phyloP scores from a whole-genome alignment of 106 monocot species.

The Acanthochlamys bracteata region DNA sequence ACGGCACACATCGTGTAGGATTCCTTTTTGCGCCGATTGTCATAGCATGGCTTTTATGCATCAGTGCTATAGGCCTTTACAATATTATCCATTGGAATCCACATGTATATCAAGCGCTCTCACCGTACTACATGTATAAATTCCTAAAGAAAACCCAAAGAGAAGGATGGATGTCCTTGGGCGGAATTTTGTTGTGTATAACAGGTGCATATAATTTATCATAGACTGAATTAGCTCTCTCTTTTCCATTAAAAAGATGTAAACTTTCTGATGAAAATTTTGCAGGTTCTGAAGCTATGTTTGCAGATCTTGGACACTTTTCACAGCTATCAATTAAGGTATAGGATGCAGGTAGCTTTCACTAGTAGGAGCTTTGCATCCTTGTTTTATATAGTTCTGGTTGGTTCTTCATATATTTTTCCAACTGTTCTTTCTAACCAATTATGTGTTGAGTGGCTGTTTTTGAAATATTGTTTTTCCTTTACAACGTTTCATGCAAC shows the following conservation, averaged over 20 bases:
- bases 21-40: conserved; percentile 94
- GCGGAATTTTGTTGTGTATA: conserved; percentile 88
- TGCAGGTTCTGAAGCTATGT: conserved; percentile 98
- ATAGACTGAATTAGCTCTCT: neutral
- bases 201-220: conserved; percentile 42
- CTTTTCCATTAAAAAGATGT: neutral
- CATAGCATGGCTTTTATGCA: conserved; percentile 79
- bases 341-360: neutral
- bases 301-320: conserved; percentile 97
- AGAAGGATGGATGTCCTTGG: conserved; percentile 94
- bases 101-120: conserved; percentile 73
- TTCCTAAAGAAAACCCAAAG: conserved; percentile 87
- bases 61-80: conserved; percentile 83
- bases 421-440: too few relatives aligned
- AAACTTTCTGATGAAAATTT: neutral
- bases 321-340: conserved; percentile 89
- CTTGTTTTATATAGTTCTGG: too few relatives aligned
- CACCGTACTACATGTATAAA: conserved; percentile 93
- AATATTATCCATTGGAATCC: conserved; percentile 91
- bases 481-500: too few relatives aligned
- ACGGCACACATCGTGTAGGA: conserved; percentile 86
- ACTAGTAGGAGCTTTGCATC: neutral
- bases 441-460: too few relatives aligned
- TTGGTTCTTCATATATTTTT: too few relatives aligned
- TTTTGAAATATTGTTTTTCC: too few relatives aligned